A percentile compares a stretch with the other conserved stretches of the same genome.
phyloP scores from a whole-genome alignment of 2,329 filamentous ascomycete genomes.

The Penicillium hesseltinei region DNA sequence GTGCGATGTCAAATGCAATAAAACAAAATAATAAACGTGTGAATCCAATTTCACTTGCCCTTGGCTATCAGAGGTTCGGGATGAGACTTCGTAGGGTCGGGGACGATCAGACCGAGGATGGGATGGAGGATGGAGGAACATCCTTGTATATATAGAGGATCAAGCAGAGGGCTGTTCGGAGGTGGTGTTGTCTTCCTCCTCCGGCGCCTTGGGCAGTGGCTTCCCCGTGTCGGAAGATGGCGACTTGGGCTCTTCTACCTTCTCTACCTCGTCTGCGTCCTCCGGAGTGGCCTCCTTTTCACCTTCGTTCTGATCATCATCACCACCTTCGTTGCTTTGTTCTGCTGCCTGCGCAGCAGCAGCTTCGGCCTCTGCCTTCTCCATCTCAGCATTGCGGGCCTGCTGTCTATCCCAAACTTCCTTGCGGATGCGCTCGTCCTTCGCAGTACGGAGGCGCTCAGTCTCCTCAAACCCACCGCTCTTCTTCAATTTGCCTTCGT shows the following conservation, averaged over 20 bases:
- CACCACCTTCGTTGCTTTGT: conserved; percentile 15
- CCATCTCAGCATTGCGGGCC: conserved; percentile 51
- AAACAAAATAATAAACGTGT: not conserved
- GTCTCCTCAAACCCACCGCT: conserved; percentile 92
- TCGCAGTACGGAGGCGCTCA: conserved; percentile 76
- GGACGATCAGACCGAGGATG: not conserved
- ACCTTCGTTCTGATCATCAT: not conserved
- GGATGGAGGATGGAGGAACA: not conserved
- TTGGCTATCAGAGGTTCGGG: not conserved
- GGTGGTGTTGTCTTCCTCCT: not conserved
- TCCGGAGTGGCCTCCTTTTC: not conserved
- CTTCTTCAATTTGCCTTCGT: conserved; percentile 91
- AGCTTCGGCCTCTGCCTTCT: conserved; percentile 32
- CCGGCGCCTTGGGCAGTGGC: not conserved
- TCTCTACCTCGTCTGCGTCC: not conserved
- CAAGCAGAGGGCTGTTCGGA: not conserved
- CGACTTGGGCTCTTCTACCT: conserved; percentile 7
- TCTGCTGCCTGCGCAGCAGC: conserved; percentile 30
- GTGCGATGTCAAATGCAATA: conserved; percentile 6
- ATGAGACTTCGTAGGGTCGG: not conserved
- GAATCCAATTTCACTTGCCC: not conserved
- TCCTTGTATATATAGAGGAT: not conserved
- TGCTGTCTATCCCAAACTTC: conserved; percentile 64
- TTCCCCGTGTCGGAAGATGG: not conserved
- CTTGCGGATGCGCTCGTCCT: conserved; percentile 80